A percentile compares a stretch with the other conserved stretches of the same genome.
Evolutionary conservation across 371 early-diverging fungal species (phyloP).

Genomic region (Rhizopus sp.): DNA sequence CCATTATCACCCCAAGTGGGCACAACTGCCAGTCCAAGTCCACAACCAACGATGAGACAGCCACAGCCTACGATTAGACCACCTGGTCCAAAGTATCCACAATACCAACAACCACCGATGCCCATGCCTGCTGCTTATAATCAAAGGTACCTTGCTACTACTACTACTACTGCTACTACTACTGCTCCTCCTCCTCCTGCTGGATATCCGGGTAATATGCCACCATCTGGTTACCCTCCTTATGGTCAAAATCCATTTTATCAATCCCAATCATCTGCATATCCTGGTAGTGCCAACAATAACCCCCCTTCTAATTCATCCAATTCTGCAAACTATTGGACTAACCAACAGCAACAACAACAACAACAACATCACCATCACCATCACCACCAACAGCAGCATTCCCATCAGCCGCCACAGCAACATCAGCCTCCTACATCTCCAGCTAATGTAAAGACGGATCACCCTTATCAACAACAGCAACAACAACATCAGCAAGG

Average conservation of each 20-base stretch:
- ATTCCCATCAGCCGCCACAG: too few species aligned
- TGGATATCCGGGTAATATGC: slow-evolving; percentile 9
- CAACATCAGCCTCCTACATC: too few species aligned
- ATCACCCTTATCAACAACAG: too few species aligned
- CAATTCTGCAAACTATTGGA: too few species aligned
- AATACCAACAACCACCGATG: slow-evolving; percentile 8
- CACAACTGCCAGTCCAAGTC: neutral
- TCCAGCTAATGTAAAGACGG: too few species aligned
- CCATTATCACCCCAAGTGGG: neutral
- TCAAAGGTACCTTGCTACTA: slow-evolving; percentile 15
- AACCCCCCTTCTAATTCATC: neutral
- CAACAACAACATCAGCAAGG: too few species aligned
- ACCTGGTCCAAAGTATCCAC: slow-evolving; percentile 18
- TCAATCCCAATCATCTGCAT: neutral
- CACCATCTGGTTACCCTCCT: slow-evolving; percentile 10
- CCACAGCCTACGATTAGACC: slow-evolving; percentile 14
- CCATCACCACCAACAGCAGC: too few species aligned
- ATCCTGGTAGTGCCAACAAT: neutral
- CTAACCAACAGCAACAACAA: too few species aligned
- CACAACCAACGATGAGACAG: slow-evolving; percentile 3
- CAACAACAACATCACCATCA: too few species aligned
- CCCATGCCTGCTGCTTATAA: slow-evolving; percentile 16
- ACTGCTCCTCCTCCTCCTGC: slow-evolving; percentile 6
- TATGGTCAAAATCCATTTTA: slow-evolving; percentile 7
- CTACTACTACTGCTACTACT: slow-evolving; percentile 13